Evolutionary conservation across 306 rosid species (phyloP).

Genomic region (Citrullus colocynthis): DNA sequence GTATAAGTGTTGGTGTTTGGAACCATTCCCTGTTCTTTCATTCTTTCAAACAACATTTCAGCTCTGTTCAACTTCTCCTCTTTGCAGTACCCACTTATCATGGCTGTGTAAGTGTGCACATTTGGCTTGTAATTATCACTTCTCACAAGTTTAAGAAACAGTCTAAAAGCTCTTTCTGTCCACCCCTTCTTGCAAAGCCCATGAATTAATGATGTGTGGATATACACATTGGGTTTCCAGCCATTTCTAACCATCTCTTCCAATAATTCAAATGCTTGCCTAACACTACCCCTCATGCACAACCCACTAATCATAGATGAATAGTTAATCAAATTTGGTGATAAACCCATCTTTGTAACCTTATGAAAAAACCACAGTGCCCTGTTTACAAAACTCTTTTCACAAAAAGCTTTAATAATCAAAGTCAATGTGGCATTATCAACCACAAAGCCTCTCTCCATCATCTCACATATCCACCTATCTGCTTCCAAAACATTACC

Average conservation of each 20-base stretch:
- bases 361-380: slow-evolving; percentile 59
- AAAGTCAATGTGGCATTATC: slow-evolving; percentile 59
- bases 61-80: slow-evolving; percentile 63
- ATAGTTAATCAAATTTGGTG: slow-evolving; percentile 68
- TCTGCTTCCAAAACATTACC: slow-evolving; percentile 53
- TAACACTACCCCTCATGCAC: slow-evolving; percentile 78
- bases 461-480: slow-evolving; percentile 60
- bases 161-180: slow-evolving; percentile 86
- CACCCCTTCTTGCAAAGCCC: slow-evolving; percentile 97
- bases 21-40: slow-evolving; percentile 75
- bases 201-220: slow-evolving; percentile 60
- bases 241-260: slow-evolving; percentile 92
- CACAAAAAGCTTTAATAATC: slow-evolving; percentile 36
- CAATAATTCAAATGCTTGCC: slow-evolving; percentile 90
- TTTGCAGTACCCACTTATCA: slow-evolving; percentile 74
- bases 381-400: slow-evolving; percentile 36
- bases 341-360: slow-evolving; percentile 47
- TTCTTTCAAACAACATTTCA: slow-evolving; percentile 70
- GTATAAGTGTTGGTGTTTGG: slow-evolving; percentile 75
- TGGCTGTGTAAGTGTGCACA: slow-evolving; percentile 75
- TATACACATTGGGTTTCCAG: slow-evolving; percentile 87
- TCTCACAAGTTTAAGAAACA: slow-evolving; percentile 86
- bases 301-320: slow-evolving; percentile 66
- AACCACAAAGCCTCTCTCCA: slow-evolving; percentile 50
- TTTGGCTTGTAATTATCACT: slow-evolving; percentile 69